Evolutionary conservation across 148 eudicot species (phyloP), one percentile per base, ranked within the genome.

Genomic region (Suaeda aralocaspica): DNA sequence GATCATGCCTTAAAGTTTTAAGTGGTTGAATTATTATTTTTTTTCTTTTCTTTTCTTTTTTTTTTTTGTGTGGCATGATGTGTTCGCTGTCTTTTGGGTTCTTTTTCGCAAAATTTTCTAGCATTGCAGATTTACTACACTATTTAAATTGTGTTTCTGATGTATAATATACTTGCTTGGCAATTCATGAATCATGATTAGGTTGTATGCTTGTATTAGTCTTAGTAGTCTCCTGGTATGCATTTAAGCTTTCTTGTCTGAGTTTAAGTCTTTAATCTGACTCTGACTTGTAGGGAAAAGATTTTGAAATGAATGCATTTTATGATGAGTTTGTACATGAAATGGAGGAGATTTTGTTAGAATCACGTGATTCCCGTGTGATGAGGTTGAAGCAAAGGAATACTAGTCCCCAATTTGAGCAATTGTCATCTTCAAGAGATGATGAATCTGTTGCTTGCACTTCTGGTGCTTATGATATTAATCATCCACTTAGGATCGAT

Each of bases 261-360:
- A 30, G 36, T n/a, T n/a, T 39, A 34, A 24, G 56, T 21, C 48
- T 61, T 59, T 13, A 62, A 58, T 12, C 5, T 30, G 46, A 62
- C 49, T 13, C 15, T 30, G 31, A 28, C 11, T 36, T 61, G 53
- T 49, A 74, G 83, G 78, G 56, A 26, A 76, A 79, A 72, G 80
- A 74, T 76, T 57, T 76, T n/a, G 89, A 86, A 77, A 45, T 82
- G 74, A 83, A 91, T 86, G 92, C 81, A 67, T 81, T 83, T 67
- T 84, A 78, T 76, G 85, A 87, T 77, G 97, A 94, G 57, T 61
- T 94, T 72, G 97, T 94, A 57, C 87, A 89, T 74, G 98, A 94
- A n/a, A 94, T 94, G 98, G 97, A 94, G 84, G 98, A 87, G 64
- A 89, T 94, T 78, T 79, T 94, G 81, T 77, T 91, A 9, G 97